Evolutionary conservation across 331 rosid genomes (phyloP).

Genomic region (Acacia pycnantha): DNA sequence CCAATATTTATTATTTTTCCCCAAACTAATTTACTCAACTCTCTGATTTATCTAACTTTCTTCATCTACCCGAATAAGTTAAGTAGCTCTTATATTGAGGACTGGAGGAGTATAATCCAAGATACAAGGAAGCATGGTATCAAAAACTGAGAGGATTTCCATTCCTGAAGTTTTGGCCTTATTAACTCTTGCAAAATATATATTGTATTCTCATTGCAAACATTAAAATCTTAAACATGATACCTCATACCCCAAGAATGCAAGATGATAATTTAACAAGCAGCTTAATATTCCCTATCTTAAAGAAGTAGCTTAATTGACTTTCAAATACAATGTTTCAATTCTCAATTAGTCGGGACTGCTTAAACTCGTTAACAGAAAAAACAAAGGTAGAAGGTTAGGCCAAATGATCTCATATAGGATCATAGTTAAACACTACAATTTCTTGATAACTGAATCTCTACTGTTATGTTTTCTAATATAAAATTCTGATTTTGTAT

Average conservation of each 20-base stretch:
- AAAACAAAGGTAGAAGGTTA: not conserved
- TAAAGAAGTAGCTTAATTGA: not conserved
- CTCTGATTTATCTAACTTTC: not conserved
- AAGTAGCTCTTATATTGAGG: not conserved
- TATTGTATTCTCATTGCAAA: not conserved
- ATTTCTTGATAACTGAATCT: not conserved
- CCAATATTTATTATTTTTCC: not conserved
- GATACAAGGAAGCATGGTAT: not conserved
- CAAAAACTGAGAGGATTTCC: not conserved
- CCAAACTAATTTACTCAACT: too few relatives aligned
- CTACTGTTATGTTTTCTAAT: not conserved
- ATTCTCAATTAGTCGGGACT: not conserved
- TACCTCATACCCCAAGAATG: not conserved
- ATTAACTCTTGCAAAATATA: not conserved
- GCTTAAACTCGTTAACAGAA: not conserved
- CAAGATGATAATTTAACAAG: not conserved
- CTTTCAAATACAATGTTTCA: not conserved
- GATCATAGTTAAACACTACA: not conserved
- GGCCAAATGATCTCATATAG: not conserved
- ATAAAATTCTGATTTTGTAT: conserved; percentile 1
- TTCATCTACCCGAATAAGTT: too few relatives aligned
- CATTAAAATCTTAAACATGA: not conserved
- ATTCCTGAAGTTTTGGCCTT: not conserved
- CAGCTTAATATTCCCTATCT: not conserved
- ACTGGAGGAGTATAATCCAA: not conserved